These are phyloP conservation scores for Pseudogymnoascus sp. DNA, from an alignment of 2,329 filamentous ascomycete species.

Conservation along the genomic window DNA sequence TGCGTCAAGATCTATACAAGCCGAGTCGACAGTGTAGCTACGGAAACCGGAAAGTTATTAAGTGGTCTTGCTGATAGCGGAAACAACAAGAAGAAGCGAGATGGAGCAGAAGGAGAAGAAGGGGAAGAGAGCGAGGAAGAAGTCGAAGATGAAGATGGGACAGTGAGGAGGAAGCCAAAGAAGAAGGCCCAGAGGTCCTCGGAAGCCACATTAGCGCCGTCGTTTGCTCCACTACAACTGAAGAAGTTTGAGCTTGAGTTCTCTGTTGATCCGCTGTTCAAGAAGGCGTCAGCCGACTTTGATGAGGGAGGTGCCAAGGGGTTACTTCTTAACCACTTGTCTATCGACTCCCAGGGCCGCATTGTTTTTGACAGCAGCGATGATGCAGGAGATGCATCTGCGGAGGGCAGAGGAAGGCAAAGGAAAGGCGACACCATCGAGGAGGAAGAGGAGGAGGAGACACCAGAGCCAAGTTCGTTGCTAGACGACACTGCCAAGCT, in stretches of 20 bases:
- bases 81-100: slow-evolving; percentile 66
- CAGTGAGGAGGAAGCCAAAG: slow-evolving; percentile 55
- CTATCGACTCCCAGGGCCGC: slow-evolving; percentile 83
- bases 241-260: slow-evolving; percentile 99
- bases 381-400: slow-evolving; percentile 56
- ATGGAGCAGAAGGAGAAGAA: slow-evolving; percentile 59
- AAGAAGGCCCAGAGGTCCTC: slow-evolving; percentile 76
- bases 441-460: slow-evolving; percentile 38
- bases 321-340: slow-evolving; percentile 88
- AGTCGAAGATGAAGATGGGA: slow-evolving; percentile 51
- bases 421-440: slow-evolving; percentile 60
- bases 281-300: slow-evolving; percentile 96
- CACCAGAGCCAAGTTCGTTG: slow-evolving; percentile 34
- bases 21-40: slow-evolving; percentile 94
- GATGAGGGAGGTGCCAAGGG: slow-evolving; percentile 97
- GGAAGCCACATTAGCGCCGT: slow-evolving; percentile 86
- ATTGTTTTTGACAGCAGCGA: slow-evolving; percentile 99
- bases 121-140: slow-evolving; percentile 53
- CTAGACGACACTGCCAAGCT: slow-evolving; percentile 35
- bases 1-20: slow-evolving; percentile 99
- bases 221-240: slow-evolving; percentile 79
- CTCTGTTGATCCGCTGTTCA: slow-evolving; percentile 95
- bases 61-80: slow-evolving; percentile 88
- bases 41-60: slow-evolving; percentile 89
- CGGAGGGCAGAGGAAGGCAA: slow-evolving; percentile 27